These are phyloP conservation scores for Jackrogersella minutella DNA, from an alignment of 495 filamentous ascomycete species.

Conservation along the genomic window DNA sequence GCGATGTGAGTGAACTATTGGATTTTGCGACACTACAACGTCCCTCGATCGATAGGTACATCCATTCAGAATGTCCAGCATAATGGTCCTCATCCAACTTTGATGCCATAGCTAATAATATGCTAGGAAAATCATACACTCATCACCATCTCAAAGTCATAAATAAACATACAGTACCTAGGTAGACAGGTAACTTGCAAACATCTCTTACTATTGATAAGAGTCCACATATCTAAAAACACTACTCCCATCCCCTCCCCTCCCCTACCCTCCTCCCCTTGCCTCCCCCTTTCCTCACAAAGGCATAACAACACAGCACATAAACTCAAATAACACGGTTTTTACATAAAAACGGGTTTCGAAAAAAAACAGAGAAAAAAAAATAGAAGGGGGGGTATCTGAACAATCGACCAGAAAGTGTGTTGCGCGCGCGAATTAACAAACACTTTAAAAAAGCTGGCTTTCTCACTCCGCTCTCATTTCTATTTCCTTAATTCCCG, in stretches of 20 bases:
- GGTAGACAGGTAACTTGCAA: neutral
- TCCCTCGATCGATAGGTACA: too few species aligned
- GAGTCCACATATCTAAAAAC: constrained; percentile 9
- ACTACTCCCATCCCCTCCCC: neutral
- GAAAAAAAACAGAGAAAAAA: neutral
- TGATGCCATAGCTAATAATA: too few species aligned
- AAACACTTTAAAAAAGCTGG: too few species aligned
- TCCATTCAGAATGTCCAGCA: too few species aligned
- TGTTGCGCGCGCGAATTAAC: too few species aligned
- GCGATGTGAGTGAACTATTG: too few species aligned
- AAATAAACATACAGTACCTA: too few species aligned
- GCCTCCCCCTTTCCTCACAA: neutral
- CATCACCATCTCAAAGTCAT: too few species aligned
- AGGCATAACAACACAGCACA: neutral
- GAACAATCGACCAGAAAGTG: constrained; percentile 21
- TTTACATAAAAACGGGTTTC: neutral
- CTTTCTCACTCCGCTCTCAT: neutral
- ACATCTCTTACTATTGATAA: constrained; percentile 18
- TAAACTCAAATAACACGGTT: neutral
- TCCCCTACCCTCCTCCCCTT: neutral
- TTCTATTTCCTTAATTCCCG: neutral
- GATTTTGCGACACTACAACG: too few species aligned
- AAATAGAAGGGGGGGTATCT: constrained; percentile 24
- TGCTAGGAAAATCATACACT: too few species aligned
- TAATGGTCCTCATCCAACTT: too few species aligned